Conservation (phyloP, 1,139 yeast genomes). For the Magnusiomyces fungicola region DNA sequence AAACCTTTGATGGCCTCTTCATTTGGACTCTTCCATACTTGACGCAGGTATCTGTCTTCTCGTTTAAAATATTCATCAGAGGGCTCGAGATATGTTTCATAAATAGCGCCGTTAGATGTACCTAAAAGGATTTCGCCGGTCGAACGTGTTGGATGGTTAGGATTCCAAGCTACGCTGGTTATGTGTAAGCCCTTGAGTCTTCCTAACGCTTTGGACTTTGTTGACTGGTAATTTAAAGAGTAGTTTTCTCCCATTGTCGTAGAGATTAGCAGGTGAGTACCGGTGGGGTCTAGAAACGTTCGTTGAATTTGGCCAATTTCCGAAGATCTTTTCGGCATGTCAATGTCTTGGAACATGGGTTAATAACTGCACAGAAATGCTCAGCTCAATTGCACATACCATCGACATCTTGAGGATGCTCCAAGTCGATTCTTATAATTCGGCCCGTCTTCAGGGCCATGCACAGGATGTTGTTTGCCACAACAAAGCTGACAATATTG, state of each 20-base stretch:
- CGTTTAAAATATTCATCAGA: conserved; percentile 39
- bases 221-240: conserved; percentile 37
- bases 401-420: conserved; percentile 47
- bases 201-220: conserved; percentile 34
- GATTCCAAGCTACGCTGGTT: conserved; percentile 40
- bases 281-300: conserved; percentile 43
- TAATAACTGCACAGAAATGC: too few relatives aligned
- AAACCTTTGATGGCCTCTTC: conserved; percentile 35
- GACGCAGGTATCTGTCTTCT: conserved; percentile 37
- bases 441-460: conserved; percentile 41
- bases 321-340: conserved; percentile 26
- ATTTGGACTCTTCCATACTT: conserved; percentile 32
- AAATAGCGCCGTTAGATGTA: conserved; percentile 39
- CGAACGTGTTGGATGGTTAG: conserved; percentile 32
- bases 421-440: conserved; percentile 46
- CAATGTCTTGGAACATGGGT: too few relatives aligned
- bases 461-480: conserved; percentile 43
- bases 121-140: conserved; percentile 48
- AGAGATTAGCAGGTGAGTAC: conserved; percentile 43
- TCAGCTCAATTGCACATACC: too few relatives aligned
- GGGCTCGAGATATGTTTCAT: conserved; percentile 42
- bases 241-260: conserved; percentile 41
- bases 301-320: conserved; percentile 31
- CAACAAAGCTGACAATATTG: conserved; percentile 39
- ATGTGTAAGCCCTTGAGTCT: conserved; percentile 40